A percentile compares a stretch with the other conserved stretches of the same genome.
Conservation (phyloP, 306 rosid genomes). For the Bauhinia variegata region DNA sequence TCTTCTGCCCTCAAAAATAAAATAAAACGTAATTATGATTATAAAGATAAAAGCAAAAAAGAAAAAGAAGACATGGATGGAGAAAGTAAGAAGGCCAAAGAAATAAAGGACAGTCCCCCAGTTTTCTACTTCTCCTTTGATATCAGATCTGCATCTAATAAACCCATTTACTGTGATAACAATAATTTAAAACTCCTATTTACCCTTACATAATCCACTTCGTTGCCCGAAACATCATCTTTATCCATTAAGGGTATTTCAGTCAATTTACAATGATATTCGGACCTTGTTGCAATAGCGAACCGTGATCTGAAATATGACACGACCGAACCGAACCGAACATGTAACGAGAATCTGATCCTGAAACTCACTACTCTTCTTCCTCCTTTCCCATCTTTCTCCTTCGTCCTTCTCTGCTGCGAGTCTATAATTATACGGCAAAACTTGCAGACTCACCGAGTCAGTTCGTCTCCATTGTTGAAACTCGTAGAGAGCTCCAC, state of each 20-base stretch:
- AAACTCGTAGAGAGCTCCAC: too few species aligned
- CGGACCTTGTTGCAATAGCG: background rate
- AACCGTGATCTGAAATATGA: slow-evolving; percentile 34
- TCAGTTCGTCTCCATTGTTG: too few species aligned
- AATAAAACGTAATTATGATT: too few species aligned
- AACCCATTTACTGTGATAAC: background rate
- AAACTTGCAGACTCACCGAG: slow-evolving; percentile 37
- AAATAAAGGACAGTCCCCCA: background rate
- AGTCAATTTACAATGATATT: slow-evolving; percentile 4
- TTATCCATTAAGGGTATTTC: background rate
- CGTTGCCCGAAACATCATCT: background rate
- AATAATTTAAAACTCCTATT: slow-evolving; percentile 6
- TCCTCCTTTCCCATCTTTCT: too few species aligned
- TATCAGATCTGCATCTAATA: slow-evolving; percentile 13
- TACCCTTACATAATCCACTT: slow-evolving; percentile 10
- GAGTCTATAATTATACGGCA: background rate
- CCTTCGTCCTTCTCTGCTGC: background rate
- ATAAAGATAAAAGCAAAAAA: too few species aligned
- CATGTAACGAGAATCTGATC: slow-evolving; percentile 32
- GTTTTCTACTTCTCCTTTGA: slow-evolving; percentile 27
- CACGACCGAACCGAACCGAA: too few species aligned
- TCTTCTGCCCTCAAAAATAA: too few species aligned
- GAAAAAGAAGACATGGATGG: too few species aligned
- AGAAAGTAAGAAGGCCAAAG: background rate
- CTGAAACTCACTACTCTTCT: slow-evolving; percentile 16